Percentiles rank a stretch among this genome's conserved stretches.
phyloP scores from a whole-genome alignment of 192 early-diverging fungal genomes.

The Neocallimastix lanati region DNA sequence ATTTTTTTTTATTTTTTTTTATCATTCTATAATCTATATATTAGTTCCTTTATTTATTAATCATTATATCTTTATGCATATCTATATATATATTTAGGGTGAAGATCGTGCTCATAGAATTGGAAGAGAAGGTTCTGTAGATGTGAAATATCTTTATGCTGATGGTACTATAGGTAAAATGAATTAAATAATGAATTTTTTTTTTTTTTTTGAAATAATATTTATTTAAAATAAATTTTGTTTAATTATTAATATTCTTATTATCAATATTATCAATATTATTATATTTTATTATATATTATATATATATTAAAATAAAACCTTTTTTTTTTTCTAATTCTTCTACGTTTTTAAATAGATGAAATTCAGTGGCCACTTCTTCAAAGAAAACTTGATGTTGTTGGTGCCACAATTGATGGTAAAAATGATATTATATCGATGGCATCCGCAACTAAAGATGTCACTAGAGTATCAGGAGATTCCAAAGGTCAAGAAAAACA shows the following conservation, averaged over 20 bases:
- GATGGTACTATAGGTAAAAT: slow-evolving; percentile 18
- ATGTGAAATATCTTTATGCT: slow-evolving; percentile 25
- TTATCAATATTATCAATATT: no score
- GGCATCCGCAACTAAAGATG: neutral
- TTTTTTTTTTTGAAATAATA: neutral
- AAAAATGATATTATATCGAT: neutral
- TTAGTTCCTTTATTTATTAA: no score
- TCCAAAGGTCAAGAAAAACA: neutral
- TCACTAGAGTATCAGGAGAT: neutral
- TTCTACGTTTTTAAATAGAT: slow-evolving; percentile 11
- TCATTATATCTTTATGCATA: no score
- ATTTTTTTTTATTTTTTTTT: no score
- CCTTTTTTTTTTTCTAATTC: no score
- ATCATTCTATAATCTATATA: no score
- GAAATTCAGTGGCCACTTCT: slow-evolving; percentile 23
- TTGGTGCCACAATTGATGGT: slow-evolving; percentile 12
- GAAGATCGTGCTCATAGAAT: slow-evolving; percentile 9
- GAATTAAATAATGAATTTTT: no score
- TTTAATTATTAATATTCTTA: no score
- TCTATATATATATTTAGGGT: neutral
- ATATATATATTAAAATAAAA: no score
- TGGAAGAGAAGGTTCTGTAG: slow-evolving; percentile 13
- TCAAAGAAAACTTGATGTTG: slow-evolving; percentile 11
- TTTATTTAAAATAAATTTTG: no score
- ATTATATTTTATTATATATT: no score